These are phyloP conservation scores for Isabelozyma heimii DNA, from an alignment of 805 yeast species.

Conservation along the genomic window DNA sequence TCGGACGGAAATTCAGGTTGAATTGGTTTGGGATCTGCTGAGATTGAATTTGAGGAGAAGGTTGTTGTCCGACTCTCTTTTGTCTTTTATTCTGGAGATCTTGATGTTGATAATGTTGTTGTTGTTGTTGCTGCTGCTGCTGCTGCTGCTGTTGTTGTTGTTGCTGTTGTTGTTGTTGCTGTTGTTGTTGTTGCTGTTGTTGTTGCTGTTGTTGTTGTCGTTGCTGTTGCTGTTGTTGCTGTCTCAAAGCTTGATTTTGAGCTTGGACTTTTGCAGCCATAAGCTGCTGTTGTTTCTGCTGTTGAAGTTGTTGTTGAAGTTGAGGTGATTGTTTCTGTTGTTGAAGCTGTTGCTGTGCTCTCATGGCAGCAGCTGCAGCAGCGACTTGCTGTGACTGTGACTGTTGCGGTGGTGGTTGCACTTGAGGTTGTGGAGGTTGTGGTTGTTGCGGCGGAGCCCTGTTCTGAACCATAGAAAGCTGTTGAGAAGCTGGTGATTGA, in stretches of 20 bases:
- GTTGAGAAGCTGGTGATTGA: background rate
- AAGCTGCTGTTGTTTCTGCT: conserved; percentile 15
- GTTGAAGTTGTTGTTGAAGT: conserved; percentile 9
- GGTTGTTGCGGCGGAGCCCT: conserved; percentile 5
- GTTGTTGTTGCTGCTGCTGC: conserved; percentile 4
- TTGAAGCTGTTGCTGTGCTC: conserved; percentile 29
- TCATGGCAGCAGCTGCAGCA: conserved; percentile 16
- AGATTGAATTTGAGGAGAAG: conserved; percentile 8
- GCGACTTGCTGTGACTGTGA: conserved; percentile 8
- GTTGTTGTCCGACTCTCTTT: conserved; percentile 5
- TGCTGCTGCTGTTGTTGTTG: conserved; percentile 11
- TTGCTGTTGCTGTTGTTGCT: conserved; percentile 7
- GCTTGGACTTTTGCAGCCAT: conserved; percentile 10
- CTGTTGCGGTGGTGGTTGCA: conserved; percentile 5
- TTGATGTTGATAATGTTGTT: background rate
- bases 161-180: conserved; percentile 11
- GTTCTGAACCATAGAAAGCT: conserved; percentile 1
- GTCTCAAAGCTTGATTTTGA: conserved; percentile 14
- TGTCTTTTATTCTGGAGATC: conserved; percentile 2
- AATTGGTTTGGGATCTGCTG: conserved; percentile 10
- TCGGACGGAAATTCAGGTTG: conserved; percentile 8
- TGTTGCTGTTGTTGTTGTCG: conserved; percentile 9
- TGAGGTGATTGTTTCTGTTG: conserved; percentile 4
- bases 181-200: conserved; percentile 10
- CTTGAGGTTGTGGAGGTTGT: conserved; percentile 12